Evolutionary conservation across 2,329 filamentous ascomycete species (phyloP).

Genomic region (Pestalotiopsis sp.): DNA sequence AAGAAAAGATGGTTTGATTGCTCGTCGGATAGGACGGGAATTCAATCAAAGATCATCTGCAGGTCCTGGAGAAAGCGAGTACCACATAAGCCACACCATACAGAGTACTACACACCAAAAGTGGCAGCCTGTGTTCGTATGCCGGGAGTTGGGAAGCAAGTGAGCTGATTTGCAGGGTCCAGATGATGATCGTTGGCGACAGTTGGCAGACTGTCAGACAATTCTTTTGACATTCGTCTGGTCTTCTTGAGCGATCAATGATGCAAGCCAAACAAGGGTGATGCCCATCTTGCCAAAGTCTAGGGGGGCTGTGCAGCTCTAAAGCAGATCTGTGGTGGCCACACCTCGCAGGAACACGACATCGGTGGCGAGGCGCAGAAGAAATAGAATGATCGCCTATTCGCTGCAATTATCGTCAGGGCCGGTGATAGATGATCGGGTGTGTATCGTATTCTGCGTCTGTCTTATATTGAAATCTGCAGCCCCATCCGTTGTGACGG

Average conservation of each 20-base stretch:
- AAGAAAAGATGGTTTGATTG: not conserved
- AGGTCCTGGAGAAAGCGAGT: not conserved
- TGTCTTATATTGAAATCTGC: not conserved
- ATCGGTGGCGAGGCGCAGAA: not conserved
- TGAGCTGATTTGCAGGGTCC: not conserved
- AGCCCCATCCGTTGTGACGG: not conserved
- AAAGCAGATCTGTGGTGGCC: not conserved
- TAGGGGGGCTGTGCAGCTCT: constrained; percentile 3
- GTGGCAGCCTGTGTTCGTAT: not conserved
- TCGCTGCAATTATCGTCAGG: not conserved
- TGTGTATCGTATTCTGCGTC: not conserved
- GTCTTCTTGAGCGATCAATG: not conserved
- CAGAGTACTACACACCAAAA: too few relatives aligned
- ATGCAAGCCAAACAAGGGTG: not conserved
- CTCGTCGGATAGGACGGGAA: not conserved
- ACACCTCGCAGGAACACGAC: constrained; percentile 7
- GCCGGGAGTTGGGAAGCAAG: not conserved
- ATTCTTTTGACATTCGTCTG: not conserved
- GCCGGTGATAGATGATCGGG: not conserved
- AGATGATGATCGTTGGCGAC: not conserved
- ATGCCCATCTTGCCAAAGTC: not conserved
- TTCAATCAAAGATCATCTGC: not conserved
- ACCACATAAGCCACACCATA: not conserved
- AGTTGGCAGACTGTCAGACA: not conserved
- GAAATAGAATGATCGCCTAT: not conserved